phyloP scores from a whole-genome alignment of 768 basidiomycete genomes.

The Pleurotus citrinopileatus region DNA sequence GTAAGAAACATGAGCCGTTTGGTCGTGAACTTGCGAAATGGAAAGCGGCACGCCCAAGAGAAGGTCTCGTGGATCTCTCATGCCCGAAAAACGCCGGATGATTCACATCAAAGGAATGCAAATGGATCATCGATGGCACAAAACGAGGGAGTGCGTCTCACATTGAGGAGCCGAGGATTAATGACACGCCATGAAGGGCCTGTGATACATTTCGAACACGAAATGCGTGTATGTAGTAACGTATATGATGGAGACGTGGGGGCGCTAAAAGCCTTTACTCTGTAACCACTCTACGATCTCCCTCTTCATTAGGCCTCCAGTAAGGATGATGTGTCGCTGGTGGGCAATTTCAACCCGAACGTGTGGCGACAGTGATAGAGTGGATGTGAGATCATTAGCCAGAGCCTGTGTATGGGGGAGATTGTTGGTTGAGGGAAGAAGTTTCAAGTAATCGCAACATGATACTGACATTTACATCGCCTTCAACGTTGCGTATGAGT shows the following conservation, averaged over 20 bases:
- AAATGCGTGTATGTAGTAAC: background rate
- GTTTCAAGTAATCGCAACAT: background rate
- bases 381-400: conserved; percentile 49
- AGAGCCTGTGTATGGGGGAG: conserved; percentile 52
- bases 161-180: conserved; percentile 2
- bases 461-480: conserved; percentile 50
- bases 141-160: conserved; percentile 3
- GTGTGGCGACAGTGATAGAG: conserved; percentile 46
- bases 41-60: background rate
- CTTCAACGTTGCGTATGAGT: conserved; percentile 67
- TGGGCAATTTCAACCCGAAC: conserved; percentile 46
- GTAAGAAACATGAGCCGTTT: background rate
- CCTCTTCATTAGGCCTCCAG: conserved; percentile 63
- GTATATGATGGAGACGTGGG: background rate
- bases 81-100: background rate
- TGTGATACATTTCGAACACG: background rate
- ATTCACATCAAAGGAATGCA: background rate
- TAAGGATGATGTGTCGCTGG: conserved; percentile 54
- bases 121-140: background rate
- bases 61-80: conserved; percentile 1
- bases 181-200: background rate
- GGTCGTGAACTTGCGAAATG: background rate
- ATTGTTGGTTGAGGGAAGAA: conserved; percentile 12
- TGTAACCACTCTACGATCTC: conserved; percentile 62
- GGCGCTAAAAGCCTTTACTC: conserved; percentile 58